These are phyloP conservation scores for Castanea crenata DNA, from an alignment of 306 rosid genomes.

Conservation along the genomic window DNA sequence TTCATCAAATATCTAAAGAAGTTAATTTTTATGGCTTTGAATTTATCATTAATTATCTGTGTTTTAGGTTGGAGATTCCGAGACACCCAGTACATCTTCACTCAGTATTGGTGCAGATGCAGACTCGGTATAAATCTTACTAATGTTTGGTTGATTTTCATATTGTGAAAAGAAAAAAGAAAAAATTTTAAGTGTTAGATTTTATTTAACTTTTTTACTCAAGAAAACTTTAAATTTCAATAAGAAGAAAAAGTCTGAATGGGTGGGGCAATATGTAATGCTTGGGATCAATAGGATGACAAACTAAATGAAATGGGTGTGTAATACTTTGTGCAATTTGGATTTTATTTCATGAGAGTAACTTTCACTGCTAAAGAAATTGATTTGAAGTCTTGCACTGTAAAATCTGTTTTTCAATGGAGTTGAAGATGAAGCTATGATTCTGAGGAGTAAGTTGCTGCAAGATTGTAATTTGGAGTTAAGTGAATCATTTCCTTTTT, in stretches of 20 bases:
- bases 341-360: neutral
- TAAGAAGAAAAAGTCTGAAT: neutral
- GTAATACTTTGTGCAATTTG: neutral
- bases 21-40: neutral
- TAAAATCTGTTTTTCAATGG: neutral
- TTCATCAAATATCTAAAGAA: conserved; percentile 8
- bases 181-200: neutral
- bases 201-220: neutral
- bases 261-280: neutral
- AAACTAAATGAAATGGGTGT: neutral
- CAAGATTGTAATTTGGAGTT: neutral
- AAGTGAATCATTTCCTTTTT: neutral
- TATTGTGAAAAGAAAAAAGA: neutral
- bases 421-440: neutral
- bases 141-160: neutral
- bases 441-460: neutral
- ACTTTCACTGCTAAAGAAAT: neutral
- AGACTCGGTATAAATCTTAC: conserved; percentile 45
- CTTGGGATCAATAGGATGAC: neutral
- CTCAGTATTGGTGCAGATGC: conserved; percentile 62
- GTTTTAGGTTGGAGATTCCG: conserved; percentile 56
- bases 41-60: conserved; percentile 20
- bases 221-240: neutral
- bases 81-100: conserved; percentile 57
- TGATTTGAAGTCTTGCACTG: neutral